phyloP scores from a whole-genome alignment of 2,329 filamentous ascomycete genomes.

The Annulohypoxylon truncatum region DNA sequence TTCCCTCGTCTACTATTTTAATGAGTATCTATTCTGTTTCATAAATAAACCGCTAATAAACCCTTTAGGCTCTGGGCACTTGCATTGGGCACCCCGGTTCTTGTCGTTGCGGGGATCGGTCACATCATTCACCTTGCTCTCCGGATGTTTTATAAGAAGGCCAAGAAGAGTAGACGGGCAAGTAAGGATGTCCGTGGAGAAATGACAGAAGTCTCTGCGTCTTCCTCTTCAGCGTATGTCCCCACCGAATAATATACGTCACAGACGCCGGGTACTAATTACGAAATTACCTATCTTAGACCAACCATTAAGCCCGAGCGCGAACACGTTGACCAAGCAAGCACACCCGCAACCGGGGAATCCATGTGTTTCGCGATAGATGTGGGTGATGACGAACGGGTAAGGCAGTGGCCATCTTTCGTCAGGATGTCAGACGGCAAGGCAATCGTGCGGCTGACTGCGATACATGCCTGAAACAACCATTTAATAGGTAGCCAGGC shows the following conservation, averaged over 20 bases:
- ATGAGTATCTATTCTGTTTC: too few species aligned
- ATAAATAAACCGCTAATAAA: not conserved
- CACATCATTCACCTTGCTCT: constrained; percentile 54
- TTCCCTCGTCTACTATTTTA: constrained; percentile 30
- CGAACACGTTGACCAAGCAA: constrained; percentile 17
- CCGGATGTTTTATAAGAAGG: constrained; percentile 41
- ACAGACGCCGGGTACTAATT: not conserved
- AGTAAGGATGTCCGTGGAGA: constrained; percentile 4
- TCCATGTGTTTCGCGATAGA: constrained; percentile 41
- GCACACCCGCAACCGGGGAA: constrained; percentile 18
- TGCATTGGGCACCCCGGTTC: constrained; percentile 68
- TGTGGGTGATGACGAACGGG: constrained; percentile 42
- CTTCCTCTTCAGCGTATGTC: constrained; percentile 24
- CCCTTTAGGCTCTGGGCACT: constrained; percentile 62
- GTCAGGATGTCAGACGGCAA: constrained; percentile 40
- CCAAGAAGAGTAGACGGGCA: constrained; percentile 26
- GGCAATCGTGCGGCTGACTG: constrained; percentile 37
- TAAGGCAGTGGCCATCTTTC: constrained; percentile 42
- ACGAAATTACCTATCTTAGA: constrained; percentile 10
- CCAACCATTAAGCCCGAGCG: constrained; percentile 22
- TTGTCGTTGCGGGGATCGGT: constrained; percentile 67
- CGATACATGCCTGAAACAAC: not conserved
- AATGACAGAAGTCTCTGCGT: not conserved
- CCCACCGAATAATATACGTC: not conserved
- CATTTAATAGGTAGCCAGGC: not conserved